Evolutionary conservation across 2,329 filamentous ascomycete species (phyloP), one percentile per base, ranked within the genome.

Genomic region (Stachybotrys chartarum): DNA sequence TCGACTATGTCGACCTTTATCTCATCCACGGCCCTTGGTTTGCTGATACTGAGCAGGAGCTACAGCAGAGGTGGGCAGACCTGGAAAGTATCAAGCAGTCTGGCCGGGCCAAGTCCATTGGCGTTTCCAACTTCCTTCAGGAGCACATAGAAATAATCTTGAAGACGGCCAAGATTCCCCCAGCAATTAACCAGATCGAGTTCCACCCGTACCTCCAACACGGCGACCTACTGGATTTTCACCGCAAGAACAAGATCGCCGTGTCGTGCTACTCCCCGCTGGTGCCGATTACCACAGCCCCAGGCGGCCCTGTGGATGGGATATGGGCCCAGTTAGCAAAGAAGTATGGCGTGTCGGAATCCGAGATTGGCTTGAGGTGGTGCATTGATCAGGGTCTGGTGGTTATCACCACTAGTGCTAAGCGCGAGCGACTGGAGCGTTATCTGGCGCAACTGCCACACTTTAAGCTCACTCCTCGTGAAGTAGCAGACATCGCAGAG

Each of bases 151-250:
- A 86, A 66, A 64, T 72, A 3, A 66, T 86, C 47, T 72, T 86
- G 2, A 68, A 78, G 66, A 82, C 83, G 6, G 84, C 85, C 52
- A 80, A 78, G 61, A 68, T 87, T 57, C 67, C 75, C 3, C 90
- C 90, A 1, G 84, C 82, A 7, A 80, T 88, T 58, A 92, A 93
- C 74, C 89, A 94, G 77, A 88, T 93, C 65, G 89, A 93, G 74
- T 85, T 82, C 65, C 87, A 94, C 70, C 88, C 89, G 0, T 90
- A 90, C 67, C 75, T 88, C 53, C 86, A 88, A 70, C 86, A 87
- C 66, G 76, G 75, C 6, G 74, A 78, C 56, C 73, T 88, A 12
- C 54, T 88, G 35, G 70, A 74, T 16, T 88, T 81, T 70, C 80
- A 79, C 68, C 76, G 76, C 61, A 69, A 78, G 63, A 72, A 86